These are phyloP conservation scores for Coelastrella sp. DNA, from an alignment of 139 green algal species.

Conservation along the genomic window DNA sequence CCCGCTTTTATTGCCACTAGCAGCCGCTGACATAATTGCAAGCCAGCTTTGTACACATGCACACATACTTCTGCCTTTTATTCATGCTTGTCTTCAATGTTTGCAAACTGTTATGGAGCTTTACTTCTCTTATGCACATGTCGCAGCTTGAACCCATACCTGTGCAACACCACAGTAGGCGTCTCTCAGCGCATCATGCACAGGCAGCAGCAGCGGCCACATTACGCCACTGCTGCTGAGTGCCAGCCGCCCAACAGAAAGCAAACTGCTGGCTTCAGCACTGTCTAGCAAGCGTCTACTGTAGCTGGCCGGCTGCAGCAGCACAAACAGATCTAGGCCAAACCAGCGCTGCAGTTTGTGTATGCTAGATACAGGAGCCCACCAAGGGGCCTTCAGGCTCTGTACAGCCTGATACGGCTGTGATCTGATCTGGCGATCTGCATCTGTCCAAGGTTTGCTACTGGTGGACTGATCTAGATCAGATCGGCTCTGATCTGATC, in stretches of 20 bases:
- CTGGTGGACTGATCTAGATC: background rate
- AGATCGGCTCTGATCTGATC: background rate
- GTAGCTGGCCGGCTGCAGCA: slow-evolving; percentile 79
- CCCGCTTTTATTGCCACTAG: too few species aligned
- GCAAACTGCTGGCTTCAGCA: slow-evolving; percentile 73
- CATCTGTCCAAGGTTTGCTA: background rate
- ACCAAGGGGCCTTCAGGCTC: slow-evolving; percentile 1
- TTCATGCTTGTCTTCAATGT: too few species aligned
- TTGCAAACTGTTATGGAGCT: too few species aligned
- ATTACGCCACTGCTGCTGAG: slow-evolving; percentile 53
- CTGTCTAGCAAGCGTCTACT: slow-evolving; percentile 76
- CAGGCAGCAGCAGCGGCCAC: slow-evolving; percentile 81
- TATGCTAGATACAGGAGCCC: background rate
- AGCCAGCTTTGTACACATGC: too few species aligned
- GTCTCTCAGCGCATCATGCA: slow-evolving; percentile 84
- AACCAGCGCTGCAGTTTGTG: slow-evolving; percentile 89
- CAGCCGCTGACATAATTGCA: too few species aligned
- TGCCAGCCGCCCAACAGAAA: slow-evolving; percentile 68
- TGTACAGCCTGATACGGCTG: background rate
- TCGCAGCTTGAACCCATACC: slow-evolving; percentile 2
- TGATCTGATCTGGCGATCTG: background rate
- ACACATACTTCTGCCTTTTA: too few species aligned
- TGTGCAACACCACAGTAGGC: slow-evolving; percentile 73
- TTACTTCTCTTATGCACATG: too few species aligned
- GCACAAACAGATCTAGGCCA: slow-evolving; percentile 67